Evolutionary conservation across 2,329 filamentous ascomycete species (phyloP).

Genomic region (Xylaria sp.): DNA sequence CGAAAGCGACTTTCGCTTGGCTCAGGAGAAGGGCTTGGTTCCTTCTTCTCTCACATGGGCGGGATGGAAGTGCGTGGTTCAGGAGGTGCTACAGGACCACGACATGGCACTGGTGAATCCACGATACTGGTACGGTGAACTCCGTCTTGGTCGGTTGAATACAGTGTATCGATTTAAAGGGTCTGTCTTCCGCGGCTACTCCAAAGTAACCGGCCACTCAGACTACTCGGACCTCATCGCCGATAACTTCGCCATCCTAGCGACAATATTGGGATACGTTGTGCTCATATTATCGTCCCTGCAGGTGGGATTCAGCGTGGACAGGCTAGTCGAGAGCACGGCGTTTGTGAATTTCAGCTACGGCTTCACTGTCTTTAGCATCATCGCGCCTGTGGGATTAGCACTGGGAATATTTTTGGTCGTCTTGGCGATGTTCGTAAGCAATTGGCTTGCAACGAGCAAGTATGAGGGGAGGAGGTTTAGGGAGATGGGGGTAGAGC

Average conservation of each 20-base stretch:
- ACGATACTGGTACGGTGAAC: slow-evolving; percentile 56
- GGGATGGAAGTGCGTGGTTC: slow-evolving; percentile 51
- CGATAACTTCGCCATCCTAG: slow-evolving; percentile 55
- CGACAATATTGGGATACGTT: slow-evolving; percentile 54
- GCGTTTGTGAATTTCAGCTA: slow-evolving; percentile 49
- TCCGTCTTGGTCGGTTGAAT: slow-evolving; percentile 54
- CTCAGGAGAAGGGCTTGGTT: slow-evolving; percentile 51
- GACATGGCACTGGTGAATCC: slow-evolving; percentile 49
- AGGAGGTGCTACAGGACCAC: slow-evolving; percentile 44
- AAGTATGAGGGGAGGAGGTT: slow-evolving; percentile 47
- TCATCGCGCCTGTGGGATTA: slow-evolving; percentile 46
- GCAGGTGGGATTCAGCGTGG: slow-evolving; percentile 48
- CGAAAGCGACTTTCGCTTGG: slow-evolving; percentile 55
- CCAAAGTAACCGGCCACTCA: slow-evolving; percentile 41
- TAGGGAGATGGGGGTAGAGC: slow-evolving; percentile 47
- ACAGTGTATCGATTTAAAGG: slow-evolving; percentile 55
- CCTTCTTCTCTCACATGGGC: slow-evolving; percentile 52
- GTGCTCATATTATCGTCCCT: slow-evolving; percentile 49
- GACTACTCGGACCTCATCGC: slow-evolving; percentile 54
- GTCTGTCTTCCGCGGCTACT: slow-evolving; percentile 46
- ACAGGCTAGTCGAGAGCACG: slow-evolving; percentile 40
- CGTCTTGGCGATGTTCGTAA: slow-evolving; percentile 44
- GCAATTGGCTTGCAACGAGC: slow-evolving; percentile 46
- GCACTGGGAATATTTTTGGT: slow-evolving; percentile 40
- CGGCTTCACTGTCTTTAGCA: slow-evolving; percentile 49